phyloP scores from a whole-genome alignment of 139 green algal species.

The Coelastrella sp. region DNA sequence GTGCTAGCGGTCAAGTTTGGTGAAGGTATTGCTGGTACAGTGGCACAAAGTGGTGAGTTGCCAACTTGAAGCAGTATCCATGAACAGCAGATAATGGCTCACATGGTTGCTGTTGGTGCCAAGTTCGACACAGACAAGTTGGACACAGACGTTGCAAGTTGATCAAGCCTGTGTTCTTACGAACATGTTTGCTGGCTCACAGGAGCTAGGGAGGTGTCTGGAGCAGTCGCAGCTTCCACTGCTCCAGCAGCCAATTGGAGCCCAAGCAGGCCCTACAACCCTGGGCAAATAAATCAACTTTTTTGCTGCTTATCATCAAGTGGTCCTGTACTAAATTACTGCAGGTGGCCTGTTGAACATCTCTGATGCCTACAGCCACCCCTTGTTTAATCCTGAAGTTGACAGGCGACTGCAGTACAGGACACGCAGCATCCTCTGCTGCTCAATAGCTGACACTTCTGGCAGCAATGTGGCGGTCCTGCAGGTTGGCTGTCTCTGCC shows the following conservation, averaged over 20 bases:
- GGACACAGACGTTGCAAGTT: too few relatives aligned
- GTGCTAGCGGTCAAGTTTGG: conserved; percentile 54
- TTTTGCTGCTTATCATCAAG: too few relatives aligned
- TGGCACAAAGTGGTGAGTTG: conserved; percentile 58
- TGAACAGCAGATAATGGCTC: too few relatives aligned
- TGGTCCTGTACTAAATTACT: not conserved
- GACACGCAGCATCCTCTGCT: conserved; percentile 74
- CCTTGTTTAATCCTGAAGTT: conserved; percentile 68
- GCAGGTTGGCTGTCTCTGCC: conserved; percentile 56
- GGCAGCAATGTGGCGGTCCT: conserved; percentile 76
- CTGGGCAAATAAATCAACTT: too few relatives aligned
- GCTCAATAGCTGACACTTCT: conserved; percentile 64
- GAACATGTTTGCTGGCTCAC: too few relatives aligned
- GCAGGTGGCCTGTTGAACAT: conserved; percentile 73
- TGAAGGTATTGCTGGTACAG: conserved; percentile 66
- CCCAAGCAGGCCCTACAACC: too few relatives aligned
- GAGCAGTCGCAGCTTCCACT: too few relatives aligned
- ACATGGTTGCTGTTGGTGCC: too few relatives aligned
- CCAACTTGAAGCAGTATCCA: not conserved
- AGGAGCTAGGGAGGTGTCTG: too few relatives aligned
- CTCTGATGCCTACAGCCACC: conserved; percentile 66
- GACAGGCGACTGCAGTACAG: conserved; percentile 67
- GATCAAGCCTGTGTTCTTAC: too few relatives aligned
- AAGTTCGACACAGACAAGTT: too few relatives aligned
- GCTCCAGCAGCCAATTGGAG: too few relatives aligned